Evolutionary conservation across 2,329 filamentous ascomycete genomes (phyloP), one percentile per base, ranked within the genome.

Genomic region (Ophiocordyceps australis): DNA sequence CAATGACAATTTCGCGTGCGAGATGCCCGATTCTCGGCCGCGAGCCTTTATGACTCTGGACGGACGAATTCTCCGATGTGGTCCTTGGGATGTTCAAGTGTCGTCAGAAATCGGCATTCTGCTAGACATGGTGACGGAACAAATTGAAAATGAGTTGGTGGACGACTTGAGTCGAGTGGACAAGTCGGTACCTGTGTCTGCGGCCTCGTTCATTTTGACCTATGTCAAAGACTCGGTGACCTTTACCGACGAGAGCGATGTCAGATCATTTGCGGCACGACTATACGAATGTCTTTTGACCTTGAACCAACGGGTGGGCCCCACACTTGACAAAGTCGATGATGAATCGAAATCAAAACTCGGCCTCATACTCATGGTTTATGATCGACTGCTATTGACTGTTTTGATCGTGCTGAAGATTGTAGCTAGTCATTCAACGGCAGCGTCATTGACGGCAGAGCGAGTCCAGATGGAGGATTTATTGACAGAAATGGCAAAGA

Each of bases 31-130:
- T 20, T 17, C 32, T 14, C 46, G 51, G 17, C 45, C 49, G 4
- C 37, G 46, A 8, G 37, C 45, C 3, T 54, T 49, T 7, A 59
- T 67, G 30, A 42, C 45, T 17, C 42, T 74, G 6, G 62, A 55
- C 9, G 52, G 56, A 6, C 57, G 62, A 30, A 39, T 40, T 1
- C 51, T 74, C 5, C 45, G 45, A 29, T 75, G 71, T 70, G 56
- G 54, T 7, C 23, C 35, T 3, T 75, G 71, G 70, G 50, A 67
- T 34, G 60, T 62, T 8, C 54, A 54, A 17, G 56, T 60, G 3
- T 74, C 70, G 2, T 73, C 69, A 4, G 68, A 75, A 35, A 35
- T 74, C 13, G 69, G 70, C 3, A 52, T 74, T 20, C 45, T 71
- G n/a, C 49, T 72, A 30, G 70, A 75, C 41, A 67, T 59, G 42